These are phyloP conservation scores for Chernovozyma sophiae-reginae DNA, from an alignment of 1,139 yeast species.

Conservation along the genomic window DNA sequence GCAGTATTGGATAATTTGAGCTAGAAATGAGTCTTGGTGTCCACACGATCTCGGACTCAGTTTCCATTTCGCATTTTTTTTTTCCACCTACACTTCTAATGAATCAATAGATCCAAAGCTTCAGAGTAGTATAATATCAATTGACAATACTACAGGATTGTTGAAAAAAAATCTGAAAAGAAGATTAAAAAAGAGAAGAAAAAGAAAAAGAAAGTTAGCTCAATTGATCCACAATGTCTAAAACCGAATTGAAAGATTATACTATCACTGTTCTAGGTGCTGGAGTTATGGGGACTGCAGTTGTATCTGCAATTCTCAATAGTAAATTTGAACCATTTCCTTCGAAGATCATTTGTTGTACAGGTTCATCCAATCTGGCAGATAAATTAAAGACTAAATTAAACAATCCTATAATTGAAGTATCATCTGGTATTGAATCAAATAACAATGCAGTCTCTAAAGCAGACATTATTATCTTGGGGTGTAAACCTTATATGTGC, in stretches of 20 bases:
- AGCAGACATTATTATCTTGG: conserved; percentile 73
- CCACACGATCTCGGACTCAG: no score
- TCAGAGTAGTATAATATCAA: not conserved
- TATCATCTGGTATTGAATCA: conserved; percentile 45
- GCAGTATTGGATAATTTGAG: no score
- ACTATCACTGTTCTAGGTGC: conserved; percentile 83
- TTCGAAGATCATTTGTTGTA: conserved; percentile 69
- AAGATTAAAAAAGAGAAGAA: no score
- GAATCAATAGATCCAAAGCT: not conserved
- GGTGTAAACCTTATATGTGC: conserved; percentile 82
- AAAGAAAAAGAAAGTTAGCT: no score
- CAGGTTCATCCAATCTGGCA: conserved; percentile 53
- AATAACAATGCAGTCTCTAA: conserved; percentile 56
- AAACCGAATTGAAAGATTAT: conserved; percentile 38
- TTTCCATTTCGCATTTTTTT: no score
- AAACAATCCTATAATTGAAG: conserved; percentile 44
- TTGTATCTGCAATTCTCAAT: conserved; percentile 68
- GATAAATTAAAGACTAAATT: conserved; percentile 38
- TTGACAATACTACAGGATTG: not conserved
- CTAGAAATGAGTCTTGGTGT: no score
- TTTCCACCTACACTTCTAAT: no score
- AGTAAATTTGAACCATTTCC: conserved; percentile 58
- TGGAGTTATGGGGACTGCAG: conserved; percentile 98
- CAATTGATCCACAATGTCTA: no score
- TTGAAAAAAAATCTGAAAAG: no score